phyloP scores from a whole-genome alignment of 2,329 filamentous ascomycete species.

The Stagonosporopsis vannaccii region DNA sequence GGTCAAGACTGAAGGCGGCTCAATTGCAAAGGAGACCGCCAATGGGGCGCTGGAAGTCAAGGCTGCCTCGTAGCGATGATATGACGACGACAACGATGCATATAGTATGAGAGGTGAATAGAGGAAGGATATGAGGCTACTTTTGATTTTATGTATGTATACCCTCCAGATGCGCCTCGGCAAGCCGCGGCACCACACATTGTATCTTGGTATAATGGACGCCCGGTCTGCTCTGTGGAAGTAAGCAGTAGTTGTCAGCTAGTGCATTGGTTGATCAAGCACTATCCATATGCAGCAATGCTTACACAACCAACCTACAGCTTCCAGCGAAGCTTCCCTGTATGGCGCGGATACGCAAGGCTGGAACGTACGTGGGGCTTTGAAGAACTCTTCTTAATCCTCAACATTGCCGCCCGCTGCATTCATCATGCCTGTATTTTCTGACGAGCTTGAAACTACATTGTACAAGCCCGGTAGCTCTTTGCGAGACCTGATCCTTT shows the following conservation, averaged over 20 bases:
- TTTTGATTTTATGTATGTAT: constrained; percentile 9
- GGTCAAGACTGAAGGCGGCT: constrained; percentile 33
- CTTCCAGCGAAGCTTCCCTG: not conserved
- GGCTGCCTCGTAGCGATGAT: constrained; percentile 24
- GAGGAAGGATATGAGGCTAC: not conserved
- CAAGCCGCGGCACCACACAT: not conserved
- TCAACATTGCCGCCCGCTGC: too few species aligned
- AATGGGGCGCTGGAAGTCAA: constrained; percentile 42
- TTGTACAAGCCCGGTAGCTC: not conserved
- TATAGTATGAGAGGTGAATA: not conserved
- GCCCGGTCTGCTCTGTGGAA: not conserved
- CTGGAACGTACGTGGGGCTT: too few species aligned
- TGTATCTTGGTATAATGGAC: not conserved
- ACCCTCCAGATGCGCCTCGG: not conserved
- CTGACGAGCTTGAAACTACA: not conserved
- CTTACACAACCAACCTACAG: not conserved
- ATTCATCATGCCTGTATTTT: not conserved
- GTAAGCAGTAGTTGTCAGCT: not conserved
- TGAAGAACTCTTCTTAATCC: not conserved
- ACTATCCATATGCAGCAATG: not conserved
- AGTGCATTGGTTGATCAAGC: not conserved
- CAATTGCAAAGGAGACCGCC: constrained; percentile 30
- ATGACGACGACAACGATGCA: not conserved
- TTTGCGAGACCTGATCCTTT: too few species aligned
- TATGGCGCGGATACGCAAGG: not conserved